Evolutionary conservation across 148 eudicot species (phyloP).

Genomic region (Spergularia marina): DNA sequence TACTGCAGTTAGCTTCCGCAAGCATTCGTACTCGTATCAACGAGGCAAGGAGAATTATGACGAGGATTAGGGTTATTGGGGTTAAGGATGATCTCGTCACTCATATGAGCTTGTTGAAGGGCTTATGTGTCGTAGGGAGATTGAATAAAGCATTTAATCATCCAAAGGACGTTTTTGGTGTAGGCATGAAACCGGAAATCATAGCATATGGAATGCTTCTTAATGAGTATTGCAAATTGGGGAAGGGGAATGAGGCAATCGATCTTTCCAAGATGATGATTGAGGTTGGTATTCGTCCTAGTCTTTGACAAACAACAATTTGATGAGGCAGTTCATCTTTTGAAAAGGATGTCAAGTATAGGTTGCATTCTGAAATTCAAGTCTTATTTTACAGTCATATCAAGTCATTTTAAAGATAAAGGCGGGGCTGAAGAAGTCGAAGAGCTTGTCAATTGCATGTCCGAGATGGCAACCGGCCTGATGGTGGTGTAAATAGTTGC

Average conservation of each 20-base stretch:
- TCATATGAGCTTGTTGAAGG: constrained; percentile 45
- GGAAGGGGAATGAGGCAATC: constrained; percentile 14
- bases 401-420: constrained; percentile 34
- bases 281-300: background rate
- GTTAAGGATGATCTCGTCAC: constrained; percentile 35
- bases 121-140: constrained; percentile 44
- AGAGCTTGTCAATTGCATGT: constrained; percentile 28
- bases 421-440: constrained; percentile 49
- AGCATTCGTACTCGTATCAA: too few relatives aligned
- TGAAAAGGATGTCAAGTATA: constrained; percentile 38
- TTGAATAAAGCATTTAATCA: constrained; percentile 37
- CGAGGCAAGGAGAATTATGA: constrained; percentile 40
- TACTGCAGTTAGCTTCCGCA: too few relatives aligned
- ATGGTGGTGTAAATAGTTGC: constrained; percentile 17
- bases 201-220: constrained; percentile 34
- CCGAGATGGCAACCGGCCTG: constrained; percentile 13
- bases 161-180: constrained; percentile 35
- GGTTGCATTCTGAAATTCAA: constrained; percentile 42
- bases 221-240: constrained; percentile 32
- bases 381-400: constrained; percentile 39
- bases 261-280: constrained; percentile 12
- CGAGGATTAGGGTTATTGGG: constrained; percentile 40
- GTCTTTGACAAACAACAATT: constrained; percentile 4
- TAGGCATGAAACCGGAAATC: constrained; percentile 34
- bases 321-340: constrained; percentile 35